Evolutionary conservation across 129 eudicot species (phyloP), one percentile per base, ranked within the genome.

Genomic region (Tanacetum coccineum): DNA sequence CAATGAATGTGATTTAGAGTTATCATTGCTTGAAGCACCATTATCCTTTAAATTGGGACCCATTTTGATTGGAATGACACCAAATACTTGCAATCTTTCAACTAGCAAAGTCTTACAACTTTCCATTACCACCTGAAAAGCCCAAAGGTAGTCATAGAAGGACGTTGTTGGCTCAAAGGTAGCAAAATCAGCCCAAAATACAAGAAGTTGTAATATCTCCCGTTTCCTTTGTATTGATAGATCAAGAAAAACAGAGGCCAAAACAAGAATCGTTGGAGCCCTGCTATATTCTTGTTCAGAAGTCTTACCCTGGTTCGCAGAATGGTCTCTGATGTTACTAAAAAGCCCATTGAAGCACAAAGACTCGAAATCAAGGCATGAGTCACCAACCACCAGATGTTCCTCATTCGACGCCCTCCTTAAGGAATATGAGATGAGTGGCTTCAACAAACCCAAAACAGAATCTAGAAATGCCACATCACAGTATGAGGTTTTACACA

Each of bases 321-420:
- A 71, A 69, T 64, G 64, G 39, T 59, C 66, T 65, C 70, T 78
- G 26, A 92, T 52, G 74, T 78, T 76, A 15, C 54, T 45, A 63
- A 88, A 86, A 68, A 92, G 90, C 81, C 86, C 98, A 56, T 87
- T 77, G 48, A 88, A 92, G 81, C 98, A 92, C 74, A 88, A 62
- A 45, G 91, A 83, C 61, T 92, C 98, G 72, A 81, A 88, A 80
- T 82, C 86, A 73, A 80, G 40, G 40, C 40, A 36, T 36, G 40
- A 6, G 6, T 36, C 40, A 36, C 9, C 40, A 36, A 36, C 40
- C 40, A 36, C 40, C 40, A 36, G 72, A 71, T 78, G 81, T 70
- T 86, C 98, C 65, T 71, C 91, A 22, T 69, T 74, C 59, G 84
- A 72, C 32, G 75, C 82, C 91, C 84, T 85, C 60, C 48, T 76